Evolutionary conservation across 495 filamentous ascomycete genomes (phyloP).

Genomic region (Neurospora cerealis): DNA sequence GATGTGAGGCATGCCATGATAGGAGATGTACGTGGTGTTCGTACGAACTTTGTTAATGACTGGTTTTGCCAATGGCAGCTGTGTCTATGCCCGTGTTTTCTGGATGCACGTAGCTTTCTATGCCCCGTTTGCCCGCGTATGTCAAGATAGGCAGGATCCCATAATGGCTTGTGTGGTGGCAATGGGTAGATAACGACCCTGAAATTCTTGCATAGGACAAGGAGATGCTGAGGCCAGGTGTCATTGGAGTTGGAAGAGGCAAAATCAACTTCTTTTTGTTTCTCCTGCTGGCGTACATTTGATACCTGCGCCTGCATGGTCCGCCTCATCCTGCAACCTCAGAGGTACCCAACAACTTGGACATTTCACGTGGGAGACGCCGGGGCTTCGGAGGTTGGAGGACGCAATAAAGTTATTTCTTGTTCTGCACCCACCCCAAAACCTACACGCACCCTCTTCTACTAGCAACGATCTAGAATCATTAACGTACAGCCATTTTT

Average conservation of each 20-base stretch:
- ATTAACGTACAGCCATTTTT: no score
- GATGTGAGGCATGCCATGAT: background rate
- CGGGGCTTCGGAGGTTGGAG: no score
- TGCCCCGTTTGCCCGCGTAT: background rate
- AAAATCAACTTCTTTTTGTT: background rate
- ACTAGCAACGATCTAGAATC: no score
- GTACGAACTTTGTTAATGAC: no score
- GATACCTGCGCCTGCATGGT: background rate
- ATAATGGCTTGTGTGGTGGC: background rate
- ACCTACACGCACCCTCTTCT: no score
- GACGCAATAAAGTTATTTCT: no score
- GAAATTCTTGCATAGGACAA: background rate
- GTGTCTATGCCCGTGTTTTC: background rate
- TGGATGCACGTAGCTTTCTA: background rate
- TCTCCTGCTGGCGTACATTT: background rate
- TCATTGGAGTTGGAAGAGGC: background rate
- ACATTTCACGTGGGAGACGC: no score
- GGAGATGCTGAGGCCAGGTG: background rate
- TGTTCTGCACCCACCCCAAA: no score
- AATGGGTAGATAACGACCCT: background rate
- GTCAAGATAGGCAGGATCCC: background rate
- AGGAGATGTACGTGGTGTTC: no score
- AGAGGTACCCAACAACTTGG: background rate
- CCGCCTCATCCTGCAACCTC: background rate
- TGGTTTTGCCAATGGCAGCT: background rate